phyloP scores from a whole-genome alignment of 1,284 basidiomycete species.

The Porodaedalea pini region DNA sequence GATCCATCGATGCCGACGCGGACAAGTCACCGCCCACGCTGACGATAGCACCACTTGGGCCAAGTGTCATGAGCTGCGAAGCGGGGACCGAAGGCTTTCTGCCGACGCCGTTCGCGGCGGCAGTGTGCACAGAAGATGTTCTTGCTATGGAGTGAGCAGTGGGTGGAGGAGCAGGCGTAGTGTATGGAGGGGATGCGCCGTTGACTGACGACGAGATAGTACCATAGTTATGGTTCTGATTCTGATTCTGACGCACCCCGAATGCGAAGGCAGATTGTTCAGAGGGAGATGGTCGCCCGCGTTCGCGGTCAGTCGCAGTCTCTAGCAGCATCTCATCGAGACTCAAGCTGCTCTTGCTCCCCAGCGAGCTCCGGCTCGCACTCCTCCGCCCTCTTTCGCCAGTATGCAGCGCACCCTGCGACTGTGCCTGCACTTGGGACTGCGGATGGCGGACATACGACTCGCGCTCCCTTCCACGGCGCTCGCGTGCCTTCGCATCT shows the following conservation, averaged over 20 bases:
- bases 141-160: background rate
- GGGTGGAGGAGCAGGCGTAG: background rate
- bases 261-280: slow-evolving; percentile 28
- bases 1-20: slow-evolving; percentile 4
- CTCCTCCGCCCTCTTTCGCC: slow-evolving; percentile 6
- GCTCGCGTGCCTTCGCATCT: slow-evolving; percentile 15
- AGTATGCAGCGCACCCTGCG: background rate
- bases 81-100: slow-evolving; percentile 11
- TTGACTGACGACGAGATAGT: slow-evolving; percentile 65
- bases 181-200: slow-evolving; percentile 29
- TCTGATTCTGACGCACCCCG: slow-evolving; percentile 29
- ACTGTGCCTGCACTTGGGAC: background rate
- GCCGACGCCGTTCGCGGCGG: background rate
- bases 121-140: background rate
- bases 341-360: slow-evolving; percentile 29
- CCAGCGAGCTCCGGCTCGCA: slow-evolving; percentile 26
- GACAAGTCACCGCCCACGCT: slow-evolving; percentile 8
- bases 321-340: slow-evolving; percentile 64
- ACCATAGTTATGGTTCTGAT: slow-evolving; percentile 54
- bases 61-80: slow-evolving; percentile 18
- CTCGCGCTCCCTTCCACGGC: slow-evolving; percentile 7
- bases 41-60: slow-evolving; percentile 16
- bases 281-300: background rate
- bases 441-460: background rate
- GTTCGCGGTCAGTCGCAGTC: slow-evolving; percentile 39